A percentile compares a stretch with the other conserved stretches of the same genome.
phyloP scores from a whole-genome alignment of 495 filamentous ascomycete genomes.

The Podospora pseudocomata region DNA sequence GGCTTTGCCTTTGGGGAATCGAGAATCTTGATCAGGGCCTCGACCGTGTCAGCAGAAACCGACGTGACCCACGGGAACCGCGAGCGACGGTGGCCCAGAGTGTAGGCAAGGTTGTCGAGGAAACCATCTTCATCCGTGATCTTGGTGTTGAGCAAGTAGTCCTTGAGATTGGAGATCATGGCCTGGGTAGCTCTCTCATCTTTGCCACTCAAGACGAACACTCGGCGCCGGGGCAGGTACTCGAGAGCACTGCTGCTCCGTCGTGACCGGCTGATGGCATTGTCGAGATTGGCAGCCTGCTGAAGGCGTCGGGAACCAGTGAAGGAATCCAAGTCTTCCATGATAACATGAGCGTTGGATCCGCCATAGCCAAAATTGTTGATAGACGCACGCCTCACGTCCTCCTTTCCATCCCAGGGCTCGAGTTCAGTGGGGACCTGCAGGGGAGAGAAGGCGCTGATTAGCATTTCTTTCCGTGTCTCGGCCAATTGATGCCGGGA shows the following conservation, averaged over 20 bases:
- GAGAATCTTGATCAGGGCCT: conserved; percentile 17
- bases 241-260: conserved; percentile 10
- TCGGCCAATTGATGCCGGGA: background rate
- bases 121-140: conserved; percentile 18
- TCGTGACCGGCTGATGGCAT: conserved; percentile 8
- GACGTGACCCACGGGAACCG: conserved; percentile 26
- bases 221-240: conserved; percentile 7
- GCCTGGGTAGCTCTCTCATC: conserved; percentile 24
- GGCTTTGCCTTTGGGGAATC: conserved; percentile 23
- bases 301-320: background rate
- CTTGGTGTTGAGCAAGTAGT: conserved; percentile 16
- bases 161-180: conserved; percentile 22
- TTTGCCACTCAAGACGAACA: conserved; percentile 29
- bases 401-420: conserved; percentile 19
- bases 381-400: conserved; percentile 20
- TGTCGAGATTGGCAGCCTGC: background rate
- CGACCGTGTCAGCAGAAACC: conserved; percentile 18
- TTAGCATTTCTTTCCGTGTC: background rate
- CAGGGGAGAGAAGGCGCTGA: background rate
- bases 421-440: conserved; percentile 23
- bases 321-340: conserved; percentile 22
- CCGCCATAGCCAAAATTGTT: conserved; percentile 31
- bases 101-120: conserved; percentile 35
- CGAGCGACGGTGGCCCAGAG: conserved; percentile 33
- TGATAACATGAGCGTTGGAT: conserved; percentile 27